These are phyloP conservation scores for Paraphaeosphaeria sporulosa DNA, from an alignment of 2,329 filamentous ascomycete genomes.

Conservation along the genomic window DNA sequence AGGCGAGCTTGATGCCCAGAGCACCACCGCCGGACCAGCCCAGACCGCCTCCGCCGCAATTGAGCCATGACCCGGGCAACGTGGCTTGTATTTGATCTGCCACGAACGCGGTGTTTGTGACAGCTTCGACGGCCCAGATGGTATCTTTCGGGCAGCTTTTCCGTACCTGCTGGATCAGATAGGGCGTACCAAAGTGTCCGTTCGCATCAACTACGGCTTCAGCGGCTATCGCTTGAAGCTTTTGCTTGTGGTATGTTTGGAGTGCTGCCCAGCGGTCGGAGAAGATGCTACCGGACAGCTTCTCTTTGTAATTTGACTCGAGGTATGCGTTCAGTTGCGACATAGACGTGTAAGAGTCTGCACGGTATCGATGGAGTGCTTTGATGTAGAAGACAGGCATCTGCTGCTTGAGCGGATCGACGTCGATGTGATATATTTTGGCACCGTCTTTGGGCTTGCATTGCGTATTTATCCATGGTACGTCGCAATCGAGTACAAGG, in stretches of 20 bases:
- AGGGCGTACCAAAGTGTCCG: constrained; percentile 68
- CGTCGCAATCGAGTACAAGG: constrained; percentile 85
- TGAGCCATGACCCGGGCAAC: constrained; percentile 77
- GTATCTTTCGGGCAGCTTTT: constrained; percentile 68
- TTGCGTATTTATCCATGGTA: constrained; percentile 89
- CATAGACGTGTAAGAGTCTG: constrained; percentile 64
- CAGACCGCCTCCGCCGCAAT: constrained; percentile 80
- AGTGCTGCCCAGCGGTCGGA: constrained; percentile 62
- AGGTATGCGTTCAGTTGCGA: constrained; percentile 74
- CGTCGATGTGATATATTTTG: constrained; percentile 70
- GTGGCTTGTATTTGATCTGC: constrained; percentile 75
- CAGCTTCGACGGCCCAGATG: constrained; percentile 79
- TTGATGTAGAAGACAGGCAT: constrained; percentile 67
- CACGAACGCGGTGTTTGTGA: constrained; percentile 73
- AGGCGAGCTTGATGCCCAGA: constrained; percentile 78
- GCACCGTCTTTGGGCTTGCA: constrained; percentile 65
- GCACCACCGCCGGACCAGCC: constrained; percentile 81
- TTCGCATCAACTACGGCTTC: constrained; percentile 66
- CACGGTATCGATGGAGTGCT: constrained; percentile 60
- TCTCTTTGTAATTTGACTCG: constrained; percentile 48
- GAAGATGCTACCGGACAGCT: constrained; percentile 52
- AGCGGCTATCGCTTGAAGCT: constrained; percentile 67
- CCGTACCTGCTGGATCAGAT: constrained; percentile 64
- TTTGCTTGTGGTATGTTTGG: constrained; percentile 64
- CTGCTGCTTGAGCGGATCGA: constrained; percentile 71